phyloP scores from a whole-genome alignment of 2,329 filamentous ascomycete species.

The Arthroderma sp. region DNA sequence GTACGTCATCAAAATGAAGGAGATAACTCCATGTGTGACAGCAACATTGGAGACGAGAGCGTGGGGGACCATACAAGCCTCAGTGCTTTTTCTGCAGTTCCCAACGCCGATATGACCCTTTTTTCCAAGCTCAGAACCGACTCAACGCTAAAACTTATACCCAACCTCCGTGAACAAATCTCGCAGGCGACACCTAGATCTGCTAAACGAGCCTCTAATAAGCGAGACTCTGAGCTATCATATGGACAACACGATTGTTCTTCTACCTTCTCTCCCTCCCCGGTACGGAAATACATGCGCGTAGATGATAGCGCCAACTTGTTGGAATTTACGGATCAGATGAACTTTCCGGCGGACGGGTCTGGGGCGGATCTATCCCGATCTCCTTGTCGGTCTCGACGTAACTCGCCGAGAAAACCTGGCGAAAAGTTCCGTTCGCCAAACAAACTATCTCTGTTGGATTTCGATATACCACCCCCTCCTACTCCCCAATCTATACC shows the following conservation, averaged over 20 bases:
- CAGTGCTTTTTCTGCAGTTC: conserved; percentile 80
- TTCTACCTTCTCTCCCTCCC: conserved; percentile 33
- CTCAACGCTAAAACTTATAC: conserved; percentile 42
- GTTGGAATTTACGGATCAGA: conserved; percentile 78
- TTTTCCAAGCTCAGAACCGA: conserved; percentile 59
- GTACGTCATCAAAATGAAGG: conserved; percentile 23
- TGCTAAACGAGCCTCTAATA: conserved; percentile 28
- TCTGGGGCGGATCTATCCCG: conserved; percentile 21
- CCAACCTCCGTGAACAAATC: conserved; percentile 26
- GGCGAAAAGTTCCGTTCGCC: conserved; percentile 27
- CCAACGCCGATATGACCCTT: conserved; percentile 62
- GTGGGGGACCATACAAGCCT: conserved; percentile 43
- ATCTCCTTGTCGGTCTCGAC: conserved; percentile 25
- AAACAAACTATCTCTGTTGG: conserved; percentile 58
- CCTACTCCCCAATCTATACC: conserved; percentile 87
- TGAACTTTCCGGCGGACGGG: conserved; percentile 36
- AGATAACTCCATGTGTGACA: conserved; percentile 15
- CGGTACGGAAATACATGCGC: conserved; percentile 38
- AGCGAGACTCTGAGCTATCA: conserved; percentile 23
- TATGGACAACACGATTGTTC: conserved; percentile 22
- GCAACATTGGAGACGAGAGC: conserved; percentile 19
- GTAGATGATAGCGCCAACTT: conserved; percentile 59
- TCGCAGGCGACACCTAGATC: conserved; percentile 20
- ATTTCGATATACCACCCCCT: conserved; percentile 87
- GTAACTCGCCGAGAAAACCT: conserved; percentile 33